Base-by-base conservation (phyloP, 768 basidiomycete species). In the Rhodosporidiobolus odoratus region DNA sequence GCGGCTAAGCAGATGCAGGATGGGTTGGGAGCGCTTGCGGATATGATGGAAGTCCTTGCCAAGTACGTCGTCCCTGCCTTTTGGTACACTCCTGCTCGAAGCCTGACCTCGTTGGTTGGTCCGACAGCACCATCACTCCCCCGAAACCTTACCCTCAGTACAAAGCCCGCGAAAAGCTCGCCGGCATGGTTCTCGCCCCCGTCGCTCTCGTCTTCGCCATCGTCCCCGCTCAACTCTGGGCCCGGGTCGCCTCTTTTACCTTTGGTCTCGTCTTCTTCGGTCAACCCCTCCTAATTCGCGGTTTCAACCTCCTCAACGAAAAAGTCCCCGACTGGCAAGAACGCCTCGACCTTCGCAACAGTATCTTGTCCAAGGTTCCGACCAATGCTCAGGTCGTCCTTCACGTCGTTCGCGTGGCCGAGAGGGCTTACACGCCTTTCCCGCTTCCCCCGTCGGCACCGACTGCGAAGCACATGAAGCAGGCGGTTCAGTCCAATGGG, bases 241-340 rank as follows among this genome's bases (percentile, higher is more conserved):
- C 77, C 2, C 72, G 80, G 8, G 71, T 74, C 37, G 78, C 77
- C 3, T 77, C 78, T 6, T 80, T 81, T 69, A 62, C 71, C 0
- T 78, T 82, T 64, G 81, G 81, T 2, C 69, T 80, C 52, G 79
- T 68, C 12, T 78, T 81, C 68, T 82, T 80, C 70, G 81, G 78
- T 50, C 80, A 81, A 57, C 80, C 80, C 8, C 37, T 81, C 32
- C 66, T 82, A 62, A 76, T 75, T 25, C 75, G 76, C 30, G 79
- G 66, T 30, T 71, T 70, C 13, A 76, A 74, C 50, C 58, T 76
- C 57, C 76, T 80, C 43, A 66, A 80, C 25, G 73, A 77, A 57
- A 64, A 74, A 48, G 78, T 81, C 17, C 80, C 80, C n/a, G 75
- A 82, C 70, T 82, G 81, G 81, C 71, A 79, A 71, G 78, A 80